Base-by-base conservation (phyloP, 2,329 filamentous ascomycete genomes). In the Tolypocladium pustulatum region DNA sequence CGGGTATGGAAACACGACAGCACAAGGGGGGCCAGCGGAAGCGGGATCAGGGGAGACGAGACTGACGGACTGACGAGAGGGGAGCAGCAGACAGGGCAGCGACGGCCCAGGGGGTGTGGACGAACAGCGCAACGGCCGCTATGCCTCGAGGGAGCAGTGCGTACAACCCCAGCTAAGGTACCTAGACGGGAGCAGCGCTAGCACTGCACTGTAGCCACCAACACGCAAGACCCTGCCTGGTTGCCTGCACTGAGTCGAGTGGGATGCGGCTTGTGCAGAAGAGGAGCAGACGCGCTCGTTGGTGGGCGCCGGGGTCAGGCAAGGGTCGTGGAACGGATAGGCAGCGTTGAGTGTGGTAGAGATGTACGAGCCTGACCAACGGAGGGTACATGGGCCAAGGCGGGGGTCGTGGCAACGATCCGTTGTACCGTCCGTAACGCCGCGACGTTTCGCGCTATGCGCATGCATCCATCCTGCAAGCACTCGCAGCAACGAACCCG, bases 1-100 rank as follows among this genome's bases (percentile, higher is more conserved):
- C 54, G 59, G 55, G 49, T 12, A 67, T 65, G 67, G 68, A 70
- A 69, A 69, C 69, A 70, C 67, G 66, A 70, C 67, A 70, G 65
- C 65, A 63, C 57, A 62, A 61, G 63, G 61, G 46, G 46, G 56
- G 54, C 37, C 57, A 60, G 56, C 27, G 38, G 41, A 25, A 55
- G 54, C 53, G 43, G 59, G 58, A 62, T 49, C 59, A 53, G 32
- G 46, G 62, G 60, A 57, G 57, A 60, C 55, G 57, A 55, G 61
- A 60, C 56, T 54, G 60, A 60, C 12, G 43, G 43, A 59, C 15
- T 30, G 46, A 27, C 13, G 57, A 60, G 63, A 57, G 59, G 59
- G 34, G 53, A 56, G 61, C 55, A 56, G 61, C 54, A 51, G 56
- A 46, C 55, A 51, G 54, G 41, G 46, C 43, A 20, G 25, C 43